A percentile compares a stretch with the other conserved stretches of the same genome.
Conservation (phyloP, 208 protist genomes). For the Vickermania spadyakhi region DNA sequence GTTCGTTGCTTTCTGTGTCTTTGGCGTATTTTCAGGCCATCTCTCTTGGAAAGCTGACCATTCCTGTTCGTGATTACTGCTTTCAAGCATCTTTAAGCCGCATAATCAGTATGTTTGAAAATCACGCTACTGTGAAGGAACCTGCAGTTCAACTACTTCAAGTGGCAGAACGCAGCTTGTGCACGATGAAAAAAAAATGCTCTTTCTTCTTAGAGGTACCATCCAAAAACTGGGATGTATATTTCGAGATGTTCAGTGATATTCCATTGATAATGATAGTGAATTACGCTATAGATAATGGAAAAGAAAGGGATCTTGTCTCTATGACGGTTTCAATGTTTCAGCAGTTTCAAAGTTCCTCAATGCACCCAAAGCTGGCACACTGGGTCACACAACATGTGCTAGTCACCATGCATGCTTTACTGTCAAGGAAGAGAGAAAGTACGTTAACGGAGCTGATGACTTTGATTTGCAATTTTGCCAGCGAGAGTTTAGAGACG, state of each 20-base stretch:
- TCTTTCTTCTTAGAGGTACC: slow-evolving; percentile 41
- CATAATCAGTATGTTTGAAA: slow-evolving; percentile 40
- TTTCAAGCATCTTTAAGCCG: slow-evolving; percentile 22
- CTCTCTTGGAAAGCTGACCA: not conserved
- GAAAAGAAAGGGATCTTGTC: not conserved
- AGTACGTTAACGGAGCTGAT: slow-evolving; percentile 14
- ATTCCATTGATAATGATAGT: not conserved
- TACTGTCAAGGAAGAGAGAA: not conserved
- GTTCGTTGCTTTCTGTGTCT: not conserved
- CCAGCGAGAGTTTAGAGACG: slow-evolving; percentile 6
- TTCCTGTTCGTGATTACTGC: not conserved
- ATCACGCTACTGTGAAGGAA: slow-evolving; percentile 31
- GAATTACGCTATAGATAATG: not conserved
- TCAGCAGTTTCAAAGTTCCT: not conserved
- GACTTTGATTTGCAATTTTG: slow-evolving; percentile 32
- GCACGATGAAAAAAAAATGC: slow-evolving; percentile 47
- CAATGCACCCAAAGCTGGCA: not conserved
- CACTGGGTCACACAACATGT: not conserved
- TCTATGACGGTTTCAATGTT: not conserved
- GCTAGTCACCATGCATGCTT: not conserved
- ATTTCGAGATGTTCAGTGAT: not conserved
- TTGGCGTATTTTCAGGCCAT: not conserved
- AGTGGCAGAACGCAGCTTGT: slow-evolving; percentile 30
- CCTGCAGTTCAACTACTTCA: slow-evolving; percentile 31
- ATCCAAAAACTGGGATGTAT: not conserved